Evolutionary conservation across 805 yeast genomes (phyloP).

Genomic region (Dipodascus geniculatus): DNA sequence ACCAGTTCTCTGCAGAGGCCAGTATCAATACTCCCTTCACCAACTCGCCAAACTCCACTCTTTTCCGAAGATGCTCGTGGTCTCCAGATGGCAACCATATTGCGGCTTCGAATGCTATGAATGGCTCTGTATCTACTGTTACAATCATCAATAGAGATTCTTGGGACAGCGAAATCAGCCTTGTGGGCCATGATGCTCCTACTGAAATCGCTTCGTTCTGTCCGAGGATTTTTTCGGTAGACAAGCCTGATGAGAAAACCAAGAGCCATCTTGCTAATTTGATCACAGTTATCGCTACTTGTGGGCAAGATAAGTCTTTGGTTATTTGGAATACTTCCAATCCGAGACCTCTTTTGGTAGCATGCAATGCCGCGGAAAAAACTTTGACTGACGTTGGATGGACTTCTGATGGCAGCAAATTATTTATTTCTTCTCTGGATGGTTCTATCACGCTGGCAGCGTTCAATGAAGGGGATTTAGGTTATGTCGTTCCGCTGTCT

Average conservation of each 20-base stretch:
- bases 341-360: slow-evolving; percentile 69
- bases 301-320: slow-evolving; percentile 84
- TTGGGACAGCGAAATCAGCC: slow-evolving; percentile 52
- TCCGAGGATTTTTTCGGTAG: slow-evolving; percentile 26
- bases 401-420: slow-evolving; percentile 65
- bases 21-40: slow-evolving; percentile 74
- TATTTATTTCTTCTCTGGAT: slow-evolving; percentile 75
- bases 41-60: slow-evolving; percentile 83
- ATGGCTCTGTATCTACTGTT: slow-evolving; percentile 52
- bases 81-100: slow-evolving; percentile 64
- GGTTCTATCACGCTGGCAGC: slow-evolving; percentile 61
- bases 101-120: slow-evolving; percentile 58
- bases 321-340: slow-evolving; percentile 79
- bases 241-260: slow-evolving; percentile 17
- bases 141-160: slow-evolving; percentile 51
- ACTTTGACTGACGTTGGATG: slow-evolving; percentile 84
- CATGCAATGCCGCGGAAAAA: slow-evolving; percentile 60
- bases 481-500: slow-evolving; percentile 45
- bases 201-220: slow-evolving; percentile 52
- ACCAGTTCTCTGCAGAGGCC: slow-evolving; percentile 69
- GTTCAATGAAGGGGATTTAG: slow-evolving; percentile 42
- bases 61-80: slow-evolving; percentile 66
- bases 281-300: slow-evolving; percentile 78
- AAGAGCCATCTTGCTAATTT: slow-evolving; percentile 13
- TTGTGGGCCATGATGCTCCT: slow-evolving; percentile 64